Evolutionary conservation across 331 rosid species (phyloP).

Genomic region (Prunus yedoensis): DNA sequence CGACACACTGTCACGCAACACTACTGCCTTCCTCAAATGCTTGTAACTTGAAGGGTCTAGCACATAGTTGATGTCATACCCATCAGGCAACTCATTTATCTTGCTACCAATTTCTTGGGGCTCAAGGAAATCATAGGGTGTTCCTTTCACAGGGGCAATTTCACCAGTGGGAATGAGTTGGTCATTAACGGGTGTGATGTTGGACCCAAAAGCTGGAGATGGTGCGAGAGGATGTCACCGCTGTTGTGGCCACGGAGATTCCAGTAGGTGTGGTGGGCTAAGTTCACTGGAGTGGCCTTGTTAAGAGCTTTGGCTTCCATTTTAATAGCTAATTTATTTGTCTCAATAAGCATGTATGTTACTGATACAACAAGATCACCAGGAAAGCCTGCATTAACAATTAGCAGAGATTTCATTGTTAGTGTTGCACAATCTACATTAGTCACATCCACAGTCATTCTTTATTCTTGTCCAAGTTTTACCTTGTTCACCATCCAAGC

Average conservation of each 20-base stretch:
- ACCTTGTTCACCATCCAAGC: constrained; percentile 66
- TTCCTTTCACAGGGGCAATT: constrained; percentile 49
- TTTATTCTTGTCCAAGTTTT: not conserved
- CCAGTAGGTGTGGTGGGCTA: constrained; percentile 69
- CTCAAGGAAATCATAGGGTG: constrained; percentile 60
- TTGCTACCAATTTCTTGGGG: constrained; percentile 41
- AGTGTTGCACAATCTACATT: not conserved
- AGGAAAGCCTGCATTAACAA: constrained; percentile 46
- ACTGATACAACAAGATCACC: constrained; percentile 51
- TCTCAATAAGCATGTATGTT: constrained; percentile 47
- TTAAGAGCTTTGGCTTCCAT: constrained; percentile 59
- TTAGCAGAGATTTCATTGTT: not conserved
- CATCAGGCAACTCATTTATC: constrained; percentile 37
- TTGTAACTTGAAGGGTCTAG: constrained; percentile 17
- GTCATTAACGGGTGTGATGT: constrained; percentile 43
- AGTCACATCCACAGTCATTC: not conserved
- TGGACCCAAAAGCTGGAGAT: constrained; percentile 54
- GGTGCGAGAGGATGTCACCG: constrained; percentile 54
- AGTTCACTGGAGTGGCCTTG: constrained; percentile 78
- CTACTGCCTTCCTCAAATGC: constrained; percentile 39
- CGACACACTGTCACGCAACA: constrained; percentile 39
- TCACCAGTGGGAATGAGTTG: constrained; percentile 60
- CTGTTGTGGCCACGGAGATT: constrained; percentile 71
- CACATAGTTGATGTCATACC: constrained; percentile 65
- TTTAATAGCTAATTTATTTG: constrained; percentile 41